Conservation (phyloP, 805 yeast genomes). For the Pichia cephalocereana region DNA sequence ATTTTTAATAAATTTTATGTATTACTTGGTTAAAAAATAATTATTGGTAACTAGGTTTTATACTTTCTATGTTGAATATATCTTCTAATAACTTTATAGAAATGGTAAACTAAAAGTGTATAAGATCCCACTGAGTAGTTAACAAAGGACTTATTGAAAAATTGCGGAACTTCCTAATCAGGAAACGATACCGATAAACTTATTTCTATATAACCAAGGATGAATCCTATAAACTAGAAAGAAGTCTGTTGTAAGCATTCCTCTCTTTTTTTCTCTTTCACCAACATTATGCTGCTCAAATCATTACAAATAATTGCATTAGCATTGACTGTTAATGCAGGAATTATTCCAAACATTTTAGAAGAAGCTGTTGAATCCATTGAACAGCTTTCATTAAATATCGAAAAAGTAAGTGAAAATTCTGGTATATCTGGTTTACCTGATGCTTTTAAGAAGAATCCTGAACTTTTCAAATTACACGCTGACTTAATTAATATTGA, state of each 20-base stretch:
- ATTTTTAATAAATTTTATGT: too few species aligned
- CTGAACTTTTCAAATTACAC: slow-evolving; percentile 25
- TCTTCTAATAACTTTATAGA: too few species aligned
- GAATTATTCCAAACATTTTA: neutral
- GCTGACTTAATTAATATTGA: slow-evolving; percentile 26
- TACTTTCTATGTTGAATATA: too few species aligned
- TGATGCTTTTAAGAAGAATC: slow-evolving; percentile 6
- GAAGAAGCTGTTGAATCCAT: neutral
- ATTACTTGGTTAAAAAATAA: too few species aligned
- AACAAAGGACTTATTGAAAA: too few species aligned
- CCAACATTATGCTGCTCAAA: neutral
- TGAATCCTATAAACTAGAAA: too few species aligned
- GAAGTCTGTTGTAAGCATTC: too few species aligned
- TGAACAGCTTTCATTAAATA: neutral
- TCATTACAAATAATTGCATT: neutral
- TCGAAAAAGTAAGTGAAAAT: neutral
- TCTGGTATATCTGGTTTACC: neutral
- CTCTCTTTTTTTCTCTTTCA: neutral
- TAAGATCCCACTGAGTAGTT: too few species aligned
- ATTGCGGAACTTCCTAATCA: neutral
- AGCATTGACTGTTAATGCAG: neutral
- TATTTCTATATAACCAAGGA: too few species aligned
- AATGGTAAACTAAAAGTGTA: too few species aligned
- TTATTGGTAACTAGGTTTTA: too few species aligned
- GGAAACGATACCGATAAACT: neutral